Conservation (phyloP, 2,329 filamentous ascomycete species). For the Leptoxyphium fumago region DNA sequence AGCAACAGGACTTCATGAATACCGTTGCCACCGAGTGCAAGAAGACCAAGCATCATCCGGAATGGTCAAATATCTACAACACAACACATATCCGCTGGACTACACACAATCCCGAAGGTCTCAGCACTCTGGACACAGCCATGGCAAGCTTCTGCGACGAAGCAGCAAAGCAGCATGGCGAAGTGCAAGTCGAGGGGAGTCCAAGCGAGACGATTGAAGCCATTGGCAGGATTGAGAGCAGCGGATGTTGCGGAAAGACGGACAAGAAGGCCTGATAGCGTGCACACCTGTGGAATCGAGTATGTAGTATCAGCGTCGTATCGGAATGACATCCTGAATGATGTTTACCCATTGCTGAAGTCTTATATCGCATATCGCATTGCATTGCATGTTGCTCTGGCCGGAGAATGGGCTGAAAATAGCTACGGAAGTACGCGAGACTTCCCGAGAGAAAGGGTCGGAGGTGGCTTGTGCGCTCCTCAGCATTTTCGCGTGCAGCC, state of each 20-base stretch:
- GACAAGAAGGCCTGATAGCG: neutral
- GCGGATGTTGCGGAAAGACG: neutral
- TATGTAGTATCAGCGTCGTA: no score
- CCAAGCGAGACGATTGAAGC: neutral
- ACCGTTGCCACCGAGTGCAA: constrained; percentile 53
- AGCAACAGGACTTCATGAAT: constrained; percentile 58
- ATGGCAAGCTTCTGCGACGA: constrained; percentile 49
- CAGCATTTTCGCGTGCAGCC: neutral
- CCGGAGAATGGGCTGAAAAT: neutral
- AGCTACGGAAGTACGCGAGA: neutral
- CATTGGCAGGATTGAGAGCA: neutral
- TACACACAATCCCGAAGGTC: constrained; percentile 50
- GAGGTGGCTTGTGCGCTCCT: neutral
- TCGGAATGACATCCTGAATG: no score
- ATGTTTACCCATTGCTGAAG: no score
- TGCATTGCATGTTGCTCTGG: no score
- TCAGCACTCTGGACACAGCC: constrained; percentile 48
- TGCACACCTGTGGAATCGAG: no score
- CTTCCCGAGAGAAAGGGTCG: neutral
- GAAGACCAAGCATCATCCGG: constrained; percentile 54
- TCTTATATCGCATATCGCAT: no score
- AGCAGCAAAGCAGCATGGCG: neutral
- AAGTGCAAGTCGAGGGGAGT: neutral
- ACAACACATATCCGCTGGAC: constrained; percentile 59
- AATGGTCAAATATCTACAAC: constrained; percentile 67